These are phyloP conservation scores for Phytophthora fragariaefolia DNA, from an alignment of 352 stramenopile species.

Conservation along the genomic window DNA sequence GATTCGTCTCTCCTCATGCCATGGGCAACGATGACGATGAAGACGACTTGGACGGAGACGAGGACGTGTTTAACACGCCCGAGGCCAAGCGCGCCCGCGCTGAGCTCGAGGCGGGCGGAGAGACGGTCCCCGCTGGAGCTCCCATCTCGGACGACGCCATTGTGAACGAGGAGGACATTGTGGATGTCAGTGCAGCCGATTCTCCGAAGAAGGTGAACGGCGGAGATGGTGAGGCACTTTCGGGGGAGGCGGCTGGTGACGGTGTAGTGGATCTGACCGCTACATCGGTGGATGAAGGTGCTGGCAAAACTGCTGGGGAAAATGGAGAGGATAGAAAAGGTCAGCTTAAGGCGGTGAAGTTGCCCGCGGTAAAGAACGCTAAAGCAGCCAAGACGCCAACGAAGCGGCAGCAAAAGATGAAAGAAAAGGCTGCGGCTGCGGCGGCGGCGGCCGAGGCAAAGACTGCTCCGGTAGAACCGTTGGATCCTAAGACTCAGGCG, in stretches of 20 bases:
- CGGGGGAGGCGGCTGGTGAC: slow-evolving; percentile 2
- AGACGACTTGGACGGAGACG: slow-evolving; percentile 30
- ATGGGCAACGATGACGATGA: slow-evolving; percentile 33
- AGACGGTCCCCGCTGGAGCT: slow-evolving; percentile 32
- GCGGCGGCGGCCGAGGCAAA: slow-evolving; percentile 18
- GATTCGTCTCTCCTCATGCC: slow-evolving; percentile 46
- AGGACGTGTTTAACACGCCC: slow-evolving; percentile 38
- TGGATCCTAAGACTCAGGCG: slow-evolving; percentile 66
- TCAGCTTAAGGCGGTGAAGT: slow-evolving; percentile 24
- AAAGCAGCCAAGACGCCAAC: slow-evolving; percentile 21
- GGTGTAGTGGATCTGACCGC: slow-evolving; percentile 34
- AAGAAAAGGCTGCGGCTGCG: slow-evolving; percentile 33
- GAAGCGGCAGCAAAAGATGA: slow-evolving; percentile 38
- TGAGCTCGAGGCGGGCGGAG: slow-evolving; percentile 26
- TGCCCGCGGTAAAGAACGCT: slow-evolving; percentile 2
- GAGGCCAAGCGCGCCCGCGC: slow-evolving; percentile 35
- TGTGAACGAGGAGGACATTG: slow-evolving; percentile 23
- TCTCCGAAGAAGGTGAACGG: not conserved
- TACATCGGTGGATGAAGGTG: slow-evolving; percentile 3
- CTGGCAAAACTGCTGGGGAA: slow-evolving; percentile 2
- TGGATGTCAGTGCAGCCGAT: slow-evolving; percentile 22
- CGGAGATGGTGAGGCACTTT: not conserved
- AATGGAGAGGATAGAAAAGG: slow-evolving; percentile 20
- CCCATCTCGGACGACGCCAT: slow-evolving; percentile 29
- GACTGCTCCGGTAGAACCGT: slow-evolving; percentile 28